phyloP scores from a whole-genome alignment of 768 basidiomycete genomes.

The Panaeolus cyanescens region DNA sequence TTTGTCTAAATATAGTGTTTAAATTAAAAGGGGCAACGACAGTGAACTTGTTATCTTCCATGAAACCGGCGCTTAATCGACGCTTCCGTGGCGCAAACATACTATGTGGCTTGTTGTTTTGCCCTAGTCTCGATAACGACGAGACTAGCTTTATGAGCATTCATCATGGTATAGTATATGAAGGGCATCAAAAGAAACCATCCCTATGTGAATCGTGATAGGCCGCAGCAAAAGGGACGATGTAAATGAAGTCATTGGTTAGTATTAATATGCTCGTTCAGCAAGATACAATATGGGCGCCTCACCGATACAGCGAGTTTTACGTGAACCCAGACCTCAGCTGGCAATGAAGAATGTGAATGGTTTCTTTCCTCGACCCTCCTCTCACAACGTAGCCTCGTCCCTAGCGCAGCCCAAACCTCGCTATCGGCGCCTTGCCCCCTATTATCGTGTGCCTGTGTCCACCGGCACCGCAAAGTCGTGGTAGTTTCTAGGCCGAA shows the following conservation, averaged over 20 bases:
- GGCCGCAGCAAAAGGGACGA: background rate
- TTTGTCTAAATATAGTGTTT: no score
- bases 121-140: constrained; percentile 19
- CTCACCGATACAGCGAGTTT: constrained; percentile 29
- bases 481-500: constrained; percentile 24
- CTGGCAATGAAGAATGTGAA: background rate
- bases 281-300: no score
- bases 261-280: no score
- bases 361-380: constrained; percentile 10
- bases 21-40: no score
- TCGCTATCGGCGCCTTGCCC: constrained; percentile 24
- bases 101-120: no score
- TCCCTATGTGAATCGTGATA: constrained; percentile 19
- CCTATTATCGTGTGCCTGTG: constrained; percentile 8
- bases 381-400: constrained; percentile 18
- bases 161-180: constrained; percentile 29
- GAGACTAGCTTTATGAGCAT: constrained; percentile 27
- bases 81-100: no score
- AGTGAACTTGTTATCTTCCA: no score
- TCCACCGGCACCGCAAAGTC: constrained; percentile 25
- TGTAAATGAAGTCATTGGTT: no score
- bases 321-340: constrained; percentile 22
- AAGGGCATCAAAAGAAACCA: constrained; percentile 36
- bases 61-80: no score
- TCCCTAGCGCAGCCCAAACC: constrained; percentile 27